phyloP scores from a whole-genome alignment of 371 early-diverging fungal genomes.

The Mucor sp. region DNA sequence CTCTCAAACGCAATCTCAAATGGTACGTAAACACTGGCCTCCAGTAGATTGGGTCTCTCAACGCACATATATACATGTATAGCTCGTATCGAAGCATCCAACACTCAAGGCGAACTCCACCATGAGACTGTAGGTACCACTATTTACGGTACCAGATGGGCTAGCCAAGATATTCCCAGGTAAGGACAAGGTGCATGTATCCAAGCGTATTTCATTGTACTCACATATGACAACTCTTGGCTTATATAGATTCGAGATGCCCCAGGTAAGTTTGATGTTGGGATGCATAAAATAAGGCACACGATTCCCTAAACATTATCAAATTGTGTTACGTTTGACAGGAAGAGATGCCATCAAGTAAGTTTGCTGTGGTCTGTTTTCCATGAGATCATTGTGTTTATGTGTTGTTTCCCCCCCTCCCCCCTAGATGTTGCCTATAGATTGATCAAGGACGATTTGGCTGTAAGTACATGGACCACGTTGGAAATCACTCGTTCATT shows the following conservation, averaged over 20 bases:
- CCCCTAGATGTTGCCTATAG: slow-evolving; percentile 44
- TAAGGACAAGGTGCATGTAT: slow-evolving; percentile 5
- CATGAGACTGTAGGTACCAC: slow-evolving; percentile 32
- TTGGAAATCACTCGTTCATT: neutral
- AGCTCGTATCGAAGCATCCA: slow-evolving; percentile 33
- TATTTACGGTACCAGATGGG: slow-evolving; percentile 49
- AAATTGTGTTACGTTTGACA: slow-evolving; percentile 8
- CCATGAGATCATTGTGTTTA: neutral
- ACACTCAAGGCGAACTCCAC: slow-evolving; percentile 21
- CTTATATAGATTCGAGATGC: slow-evolving; percentile 45
- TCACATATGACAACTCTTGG: neutral
- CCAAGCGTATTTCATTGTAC: neutral
- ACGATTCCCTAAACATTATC: neutral
- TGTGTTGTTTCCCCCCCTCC: too few relatives aligned
- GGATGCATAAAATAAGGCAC: neutral
- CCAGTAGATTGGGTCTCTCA: neutral
- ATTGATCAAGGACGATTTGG: slow-evolving; percentile 48
- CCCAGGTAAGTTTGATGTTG: slow-evolving; percentile 28
- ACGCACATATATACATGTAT: neutral
- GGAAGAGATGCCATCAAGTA: slow-evolving; percentile 53
- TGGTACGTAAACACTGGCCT: slow-evolving; percentile 10
- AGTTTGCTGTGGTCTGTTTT: neutral
- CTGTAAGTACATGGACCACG: slow-evolving; percentile 31
- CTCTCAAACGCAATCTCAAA: slow-evolving; percentile 33
- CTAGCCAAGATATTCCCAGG: slow-evolving; percentile 44